phyloP scores from a whole-genome alignment of 176 grass and related monocot genomes.

The Poa annua region DNA sequence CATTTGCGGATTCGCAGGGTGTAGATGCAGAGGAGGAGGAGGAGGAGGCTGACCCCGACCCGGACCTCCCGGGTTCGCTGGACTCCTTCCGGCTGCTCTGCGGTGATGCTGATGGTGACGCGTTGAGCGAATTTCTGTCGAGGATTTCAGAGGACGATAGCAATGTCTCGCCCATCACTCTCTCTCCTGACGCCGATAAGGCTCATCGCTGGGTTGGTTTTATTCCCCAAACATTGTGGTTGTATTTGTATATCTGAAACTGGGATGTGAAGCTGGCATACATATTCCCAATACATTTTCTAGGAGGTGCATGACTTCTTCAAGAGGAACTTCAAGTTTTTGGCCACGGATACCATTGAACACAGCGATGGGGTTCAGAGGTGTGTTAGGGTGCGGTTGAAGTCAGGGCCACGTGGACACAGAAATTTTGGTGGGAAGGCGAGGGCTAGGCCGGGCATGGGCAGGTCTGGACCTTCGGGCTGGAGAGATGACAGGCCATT shows the following conservation, averaged over 20 bases:
- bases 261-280: slow-evolving; percentile 8
- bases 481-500: slow-evolving; percentile 66
- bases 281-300: slow-evolving; percentile 13
- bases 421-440: slow-evolving; percentile 38
- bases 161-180: slow-evolving; percentile 63
- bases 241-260: background rate
- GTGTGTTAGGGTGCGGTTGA: slow-evolving; percentile 79
- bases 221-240: background rate
- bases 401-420: slow-evolving; percentile 35
- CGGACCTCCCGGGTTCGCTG: slow-evolving; percentile 52
- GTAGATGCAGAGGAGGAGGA: slow-evolving; percentile 45
- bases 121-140: slow-evolving; percentile 63
- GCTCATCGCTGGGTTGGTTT: slow-evolving; percentile 77
- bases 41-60: slow-evolving; percentile 20
- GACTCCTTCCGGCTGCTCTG: slow-evolving; percentile 72
- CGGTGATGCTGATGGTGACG: slow-evolving; percentile 57
- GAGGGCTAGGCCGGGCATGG: slow-evolving; percentile 54
- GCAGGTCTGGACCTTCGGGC: slow-evolving; percentile 30
- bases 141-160: slow-evolving; percentile 48
- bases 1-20: slow-evolving; percentile 52
- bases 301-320: slow-evolving; percentile 95
- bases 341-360: slow-evolving; percentile 83
- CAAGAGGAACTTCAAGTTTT: slow-evolving; percentile 87
- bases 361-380: slow-evolving; percentile 68
- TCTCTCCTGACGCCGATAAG: slow-evolving; percentile 77